These are phyloP conservation scores for Alternaria dauci DNA, from an alignment of 2,329 filamentous ascomycete species.

Conservation along the genomic window DNA sequence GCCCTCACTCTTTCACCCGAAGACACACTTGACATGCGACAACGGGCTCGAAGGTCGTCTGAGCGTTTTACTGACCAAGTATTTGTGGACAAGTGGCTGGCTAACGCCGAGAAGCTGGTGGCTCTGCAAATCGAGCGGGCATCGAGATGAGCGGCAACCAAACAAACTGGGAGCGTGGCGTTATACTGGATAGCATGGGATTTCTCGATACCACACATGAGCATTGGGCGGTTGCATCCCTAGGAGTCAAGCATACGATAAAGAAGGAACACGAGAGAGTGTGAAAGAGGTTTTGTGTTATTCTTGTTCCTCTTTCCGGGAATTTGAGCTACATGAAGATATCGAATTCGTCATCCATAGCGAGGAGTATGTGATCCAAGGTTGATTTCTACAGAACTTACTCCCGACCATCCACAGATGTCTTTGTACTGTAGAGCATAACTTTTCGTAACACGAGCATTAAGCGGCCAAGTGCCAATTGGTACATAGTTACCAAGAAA, in stretches of 20 bases:
- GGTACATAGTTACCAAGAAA: not conserved
- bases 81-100: constrained; percentile 81
- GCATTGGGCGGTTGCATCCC: constrained; percentile 12
- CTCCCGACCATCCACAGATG: not conserved
- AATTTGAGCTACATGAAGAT: not conserved
- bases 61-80: constrained; percentile 86
- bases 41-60: constrained; percentile 78
- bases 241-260: not conserved
- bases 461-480: not conserved
- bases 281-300: not conserved
- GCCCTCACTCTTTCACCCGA: constrained; percentile 71
- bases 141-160: constrained; percentile 9
- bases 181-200: not conserved
- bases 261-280: not conserved
- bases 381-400: not conserved
- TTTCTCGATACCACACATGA: constrained; percentile 19
- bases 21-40: constrained; percentile 77
- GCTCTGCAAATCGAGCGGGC: constrained; percentile 46
- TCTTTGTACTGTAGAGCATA: not conserved
- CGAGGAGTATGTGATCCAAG: not conserved
- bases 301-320: not conserved
- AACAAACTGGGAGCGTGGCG: not conserved
- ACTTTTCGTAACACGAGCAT: constrained; percentile 4
- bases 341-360: not conserved
- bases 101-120: constrained; percentile 77